phyloP scores from a whole-genome alignment of 2,329 filamentous ascomycete species.

The Paracoccidioides lutzii region DNA sequence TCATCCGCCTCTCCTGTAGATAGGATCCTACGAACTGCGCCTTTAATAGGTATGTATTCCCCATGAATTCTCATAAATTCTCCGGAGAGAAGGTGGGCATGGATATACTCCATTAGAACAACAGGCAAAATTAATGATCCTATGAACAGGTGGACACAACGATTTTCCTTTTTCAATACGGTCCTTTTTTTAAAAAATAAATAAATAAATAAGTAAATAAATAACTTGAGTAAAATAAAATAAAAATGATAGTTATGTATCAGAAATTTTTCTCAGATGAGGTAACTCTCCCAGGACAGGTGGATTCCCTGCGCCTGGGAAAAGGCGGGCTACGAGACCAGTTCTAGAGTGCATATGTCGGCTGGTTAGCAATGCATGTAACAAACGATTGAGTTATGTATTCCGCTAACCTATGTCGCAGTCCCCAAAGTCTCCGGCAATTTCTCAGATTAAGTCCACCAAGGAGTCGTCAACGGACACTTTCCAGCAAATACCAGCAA shows the following conservation, averaged over 20 bases:
- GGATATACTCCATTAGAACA: no score
- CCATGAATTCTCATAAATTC: neutral
- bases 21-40: constrained; percentile 16
- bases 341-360: constrained; percentile 82
- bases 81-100: neutral
- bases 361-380: constrained; percentile 39
- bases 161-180: constrained; percentile 70
- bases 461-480: constrained; percentile 50
- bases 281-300: constrained; percentile 55
- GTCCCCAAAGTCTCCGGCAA: constrained; percentile 7
- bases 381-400: neutral
- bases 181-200: constrained; percentile 25
- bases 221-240: no score
- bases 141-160: constrained; percentile 64
- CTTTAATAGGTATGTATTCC: constrained; percentile 34
- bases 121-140: neutral
- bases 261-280: constrained; percentile 56
- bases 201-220: no score
- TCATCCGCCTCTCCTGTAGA: neutral
- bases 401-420: neutral
- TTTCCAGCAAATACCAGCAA: constrained; percentile 59
- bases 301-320: constrained; percentile 65
- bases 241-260: constrained; percentile 61
- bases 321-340: constrained; percentile 56
- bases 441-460: constrained; percentile 18